A percentile compares a stretch with the other conserved stretches of the same genome.
phyloP scores from a whole-genome alignment of 2,329 filamentous ascomycete genomes.

The Pestalotiopsis sp. region DNA sequence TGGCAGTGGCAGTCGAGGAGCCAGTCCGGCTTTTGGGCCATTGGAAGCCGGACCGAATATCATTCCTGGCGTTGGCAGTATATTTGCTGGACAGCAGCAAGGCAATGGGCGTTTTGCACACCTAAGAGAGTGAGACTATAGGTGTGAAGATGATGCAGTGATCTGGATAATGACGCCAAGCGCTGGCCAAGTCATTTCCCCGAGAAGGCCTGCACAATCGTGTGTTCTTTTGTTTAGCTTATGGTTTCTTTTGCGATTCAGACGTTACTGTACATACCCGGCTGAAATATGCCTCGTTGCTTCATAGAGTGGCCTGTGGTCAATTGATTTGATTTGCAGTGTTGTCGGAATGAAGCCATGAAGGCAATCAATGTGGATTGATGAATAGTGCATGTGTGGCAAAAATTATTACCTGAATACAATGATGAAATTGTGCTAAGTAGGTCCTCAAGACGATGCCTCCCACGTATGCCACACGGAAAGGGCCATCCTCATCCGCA shows the following conservation, averaged over 20 bases:
- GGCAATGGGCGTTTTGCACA: slow-evolving; percentile 30
- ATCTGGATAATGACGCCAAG: neutral
- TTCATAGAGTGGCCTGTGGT: slow-evolving; percentile 9
- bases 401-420: no score
- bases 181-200: neutral
- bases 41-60: slow-evolving; percentile 27
- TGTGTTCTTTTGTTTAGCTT: neutral
- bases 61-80: slow-evolving; percentile 30
- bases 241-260: neutral
- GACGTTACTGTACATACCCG: slow-evolving; percentile 1
- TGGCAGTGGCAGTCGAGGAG: slow-evolving; percentile 43
- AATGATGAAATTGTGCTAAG: no score
- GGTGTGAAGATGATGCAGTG: neutral
- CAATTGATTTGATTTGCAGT: neutral
- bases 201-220: neutral
- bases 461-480: no score
- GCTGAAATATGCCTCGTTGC: slow-evolving; percentile 1
- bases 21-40: slow-evolving; percentile 39
- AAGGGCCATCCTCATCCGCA: no score
- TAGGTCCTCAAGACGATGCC: no score
- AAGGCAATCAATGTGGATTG: no score
- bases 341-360: no score
- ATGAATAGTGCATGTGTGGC: no score
- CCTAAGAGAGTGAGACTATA: slow-evolving; percentile 14
- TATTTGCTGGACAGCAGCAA: slow-evolving; percentile 37